Evolutionary conservation across 2,329 filamentous ascomycete genomes (phyloP), one percentile per base, ranked within the genome.

Genomic region (Claviceps lovelessii): DNA sequence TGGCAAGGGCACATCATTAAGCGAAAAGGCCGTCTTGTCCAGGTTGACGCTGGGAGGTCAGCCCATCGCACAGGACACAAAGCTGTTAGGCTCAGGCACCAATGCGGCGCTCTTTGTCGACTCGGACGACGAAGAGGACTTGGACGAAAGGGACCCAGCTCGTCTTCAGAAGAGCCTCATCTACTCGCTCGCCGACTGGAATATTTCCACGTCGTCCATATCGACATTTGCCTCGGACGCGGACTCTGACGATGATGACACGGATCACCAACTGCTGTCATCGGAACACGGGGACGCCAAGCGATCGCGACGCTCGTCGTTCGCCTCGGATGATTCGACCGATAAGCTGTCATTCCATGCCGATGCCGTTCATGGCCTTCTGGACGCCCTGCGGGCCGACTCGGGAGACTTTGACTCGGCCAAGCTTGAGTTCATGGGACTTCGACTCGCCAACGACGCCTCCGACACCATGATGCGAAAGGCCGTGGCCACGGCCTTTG

Each of bases 391-490:
- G 46, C 84, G 86, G 52, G 85, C 84, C 28, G 81, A 83, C 13
- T 79, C 81, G 15, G 80, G 83, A 11, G 88, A 94, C 65, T 93
- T 95, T 59, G 90, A 95, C 63, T 76, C 76, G 2, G 80, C 81
- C 51, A 89, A 91, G 67, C 80, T 97, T 39, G 93, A 98, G 67
- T 86, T 98, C 58, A 95, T 90, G 74, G 88, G 89, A 49, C 76
- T 97, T n/a, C 85, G 91, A 11, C 88, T 98, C 68, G 86, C 85
- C 54, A 88, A 87, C 63, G 89, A 97, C 64, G 93, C 93, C 2
- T 90, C 89, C 1, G 91, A 95, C 64, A 79, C 85, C 60, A 86
- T 93, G 68, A 88, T 97, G 64, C 87, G 91, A 48, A 84, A 85
- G 39, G 90, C 93, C 17, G 84, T 97, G 29, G 88, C 88, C 2